These are phyloP conservation scores for Sanghuangporus baumii DNA, from an alignment of 1,284 basidiomycete species.

Conservation along the genomic window DNA sequence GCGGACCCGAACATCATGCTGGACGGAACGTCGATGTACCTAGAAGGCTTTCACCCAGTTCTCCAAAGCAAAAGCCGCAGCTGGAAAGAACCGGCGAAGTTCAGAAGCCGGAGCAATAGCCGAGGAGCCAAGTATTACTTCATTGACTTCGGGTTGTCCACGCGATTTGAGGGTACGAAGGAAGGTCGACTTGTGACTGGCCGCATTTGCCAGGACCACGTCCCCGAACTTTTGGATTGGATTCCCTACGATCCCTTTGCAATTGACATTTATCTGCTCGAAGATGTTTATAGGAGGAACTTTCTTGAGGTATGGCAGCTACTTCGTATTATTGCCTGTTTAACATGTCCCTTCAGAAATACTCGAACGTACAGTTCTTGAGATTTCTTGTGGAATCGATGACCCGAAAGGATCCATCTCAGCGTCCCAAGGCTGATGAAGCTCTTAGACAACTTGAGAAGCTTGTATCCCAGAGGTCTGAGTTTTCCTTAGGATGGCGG, in stretches of 20 bases:
- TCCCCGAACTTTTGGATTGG: neutral
- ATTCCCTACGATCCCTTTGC: slow-evolving; percentile 7
- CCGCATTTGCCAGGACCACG: neutral
- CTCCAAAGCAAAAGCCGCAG: neutral
- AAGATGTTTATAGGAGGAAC: neutral
- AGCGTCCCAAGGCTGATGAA: neutral
- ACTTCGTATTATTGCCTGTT: too few species aligned
- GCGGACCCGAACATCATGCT: slow-evolving; percentile 7
- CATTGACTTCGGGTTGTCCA: slow-evolving; percentile 28
- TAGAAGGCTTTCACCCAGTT: slow-evolving; percentile 12
- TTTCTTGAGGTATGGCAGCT: neutral
- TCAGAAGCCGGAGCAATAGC: slow-evolving; percentile 8
- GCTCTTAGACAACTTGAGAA: slow-evolving; percentile 2
- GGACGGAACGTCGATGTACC: slow-evolving; percentile 1
- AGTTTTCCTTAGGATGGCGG: too few species aligned
- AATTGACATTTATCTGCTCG: slow-evolving; percentile 8
- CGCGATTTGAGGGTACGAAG: slow-evolving; percentile 5
- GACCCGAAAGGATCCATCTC: neutral
- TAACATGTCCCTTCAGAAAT: neutral
- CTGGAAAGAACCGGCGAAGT: neutral
- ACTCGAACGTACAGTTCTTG: slow-evolving; percentile 1
- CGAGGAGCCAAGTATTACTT: slow-evolving; percentile 24
- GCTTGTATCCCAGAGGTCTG: neutral
- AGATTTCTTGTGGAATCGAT: neutral
- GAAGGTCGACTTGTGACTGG: neutral